These are phyloP conservation scores for Vigna trinervia DNA, from an alignment of 306 rosid genomes.

Conservation along the genomic window DNA sequence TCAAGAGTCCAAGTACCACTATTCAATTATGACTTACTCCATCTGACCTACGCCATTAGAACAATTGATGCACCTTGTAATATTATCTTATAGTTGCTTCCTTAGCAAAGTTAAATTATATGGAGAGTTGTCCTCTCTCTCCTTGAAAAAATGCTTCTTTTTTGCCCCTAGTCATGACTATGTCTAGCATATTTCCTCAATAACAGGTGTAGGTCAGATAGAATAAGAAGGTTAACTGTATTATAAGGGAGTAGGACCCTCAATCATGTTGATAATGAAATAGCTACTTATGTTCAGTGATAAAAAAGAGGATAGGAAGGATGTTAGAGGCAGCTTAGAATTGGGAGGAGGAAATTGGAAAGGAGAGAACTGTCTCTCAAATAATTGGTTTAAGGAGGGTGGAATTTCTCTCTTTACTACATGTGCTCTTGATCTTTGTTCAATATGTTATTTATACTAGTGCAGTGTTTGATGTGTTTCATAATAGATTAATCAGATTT, in stretches of 20 bases:
- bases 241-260: not conserved
- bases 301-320: not conserved
- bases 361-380: not conserved
- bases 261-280: constrained; percentile 9
- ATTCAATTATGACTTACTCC: too few relatives aligned
- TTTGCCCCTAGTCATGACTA: not conserved
- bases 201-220: not conserved
- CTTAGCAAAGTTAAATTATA: not conserved
- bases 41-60: too few relatives aligned
- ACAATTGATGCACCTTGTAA: not conserved
- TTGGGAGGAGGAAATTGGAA: not conserved
- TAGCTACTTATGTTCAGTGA: not conserved
- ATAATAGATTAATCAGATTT: not conserved
- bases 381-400: not conserved
- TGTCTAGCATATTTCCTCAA: not conserved
- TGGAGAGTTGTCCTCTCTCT: not conserved
- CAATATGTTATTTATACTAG: not conserved
- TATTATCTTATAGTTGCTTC: constrained; percentile 6
- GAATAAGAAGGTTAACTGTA: not conserved
- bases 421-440: not conserved
- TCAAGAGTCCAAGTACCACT: too few relatives aligned
- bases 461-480: not conserved
- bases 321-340: not conserved
- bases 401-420: not conserved
- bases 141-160: not conserved